phyloP scores from a whole-genome alignment of 805 yeast genomes.

The Wickerhamiella vanderwaltii region DNA sequence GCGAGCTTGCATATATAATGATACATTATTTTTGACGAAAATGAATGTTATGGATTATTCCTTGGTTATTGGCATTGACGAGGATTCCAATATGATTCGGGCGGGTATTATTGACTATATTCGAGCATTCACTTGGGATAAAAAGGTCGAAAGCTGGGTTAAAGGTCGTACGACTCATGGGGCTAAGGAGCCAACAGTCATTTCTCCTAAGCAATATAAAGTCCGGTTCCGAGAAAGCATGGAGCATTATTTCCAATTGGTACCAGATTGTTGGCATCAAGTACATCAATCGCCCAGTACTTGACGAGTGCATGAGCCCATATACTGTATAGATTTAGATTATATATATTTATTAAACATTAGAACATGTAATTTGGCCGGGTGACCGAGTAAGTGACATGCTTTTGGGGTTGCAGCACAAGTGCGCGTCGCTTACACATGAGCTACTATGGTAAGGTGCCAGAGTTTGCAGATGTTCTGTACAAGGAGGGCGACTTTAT shows the following conservation, averaged over 20 bases:
- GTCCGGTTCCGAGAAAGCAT: constrained; percentile 92
- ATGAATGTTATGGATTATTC: constrained; percentile 99
- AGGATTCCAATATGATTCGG: constrained; percentile 46
- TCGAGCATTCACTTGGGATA: constrained; percentile 97
- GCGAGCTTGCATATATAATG: constrained; percentile 88
- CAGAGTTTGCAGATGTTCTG: constrained; percentile 71
- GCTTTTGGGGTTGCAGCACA: no score
- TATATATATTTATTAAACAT: no score
- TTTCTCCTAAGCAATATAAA: constrained; percentile 92
- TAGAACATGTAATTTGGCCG: no score
- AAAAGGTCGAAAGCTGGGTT: constrained; percentile 96
- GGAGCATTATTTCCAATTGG: constrained; percentile 91
- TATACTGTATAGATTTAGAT: no score
- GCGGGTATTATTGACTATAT: constrained; percentile 93
- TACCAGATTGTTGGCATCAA: constrained; percentile 50
- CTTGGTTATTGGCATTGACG: constrained; percentile 82
- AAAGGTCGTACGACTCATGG: constrained; percentile 83
- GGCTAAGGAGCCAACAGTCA: constrained; percentile 90
- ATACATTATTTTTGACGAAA: constrained; percentile 82
- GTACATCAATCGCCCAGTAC: background rate
- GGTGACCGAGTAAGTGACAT: no score
- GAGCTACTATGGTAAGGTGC: constrained; percentile 21
- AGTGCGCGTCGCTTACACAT: no score
- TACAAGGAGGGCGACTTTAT: constrained; percentile 56
- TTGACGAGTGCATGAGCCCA: background rate